Evolutionary conservation across 352 stramenopile species (phyloP).

Genomic region (Phytopythium montanum): DNA sequence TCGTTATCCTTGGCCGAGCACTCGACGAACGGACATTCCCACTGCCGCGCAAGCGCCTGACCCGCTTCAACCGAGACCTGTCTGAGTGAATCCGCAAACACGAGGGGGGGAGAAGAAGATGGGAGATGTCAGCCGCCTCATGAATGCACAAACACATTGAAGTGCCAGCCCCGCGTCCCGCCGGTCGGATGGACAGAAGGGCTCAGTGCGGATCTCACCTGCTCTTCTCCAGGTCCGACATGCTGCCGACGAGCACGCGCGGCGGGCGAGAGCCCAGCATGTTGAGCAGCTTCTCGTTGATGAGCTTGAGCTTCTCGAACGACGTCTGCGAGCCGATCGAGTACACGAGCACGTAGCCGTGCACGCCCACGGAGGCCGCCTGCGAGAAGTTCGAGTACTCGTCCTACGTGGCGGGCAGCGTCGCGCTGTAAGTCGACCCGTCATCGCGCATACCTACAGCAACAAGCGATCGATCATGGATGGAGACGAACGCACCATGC

Average conservation of each 20-base stretch:
- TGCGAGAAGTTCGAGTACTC: constrained; percentile 96
- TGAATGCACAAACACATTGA: constrained; percentile 6
- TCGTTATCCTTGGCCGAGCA: constrained; percentile 92
- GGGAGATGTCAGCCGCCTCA: neutral
- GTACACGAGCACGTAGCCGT: constrained; percentile 96
- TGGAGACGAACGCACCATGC: constrained; percentile 67
- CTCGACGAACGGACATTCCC: constrained; percentile 93
- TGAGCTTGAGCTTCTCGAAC: constrained; percentile 93
- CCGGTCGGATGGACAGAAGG: neutral
- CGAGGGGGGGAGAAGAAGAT: neutral
- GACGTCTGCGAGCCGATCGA: constrained; percentile 91
- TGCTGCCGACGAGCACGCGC: constrained; percentile 93
- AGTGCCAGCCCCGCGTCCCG: neutral
- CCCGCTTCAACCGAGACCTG: constrained; percentile 85
- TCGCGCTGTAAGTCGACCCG: neutral
- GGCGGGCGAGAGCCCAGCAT: constrained; percentile 91
- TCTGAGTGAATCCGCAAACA: constrained; percentile 25
- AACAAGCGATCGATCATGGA: neutral
- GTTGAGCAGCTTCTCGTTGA: constrained; percentile 95
- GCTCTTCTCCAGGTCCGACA: constrained; percentile 92
- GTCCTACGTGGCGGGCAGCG: constrained; percentile 49
- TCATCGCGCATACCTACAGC: no score
- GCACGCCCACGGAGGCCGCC: constrained; percentile 92
- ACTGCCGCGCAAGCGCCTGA: constrained; percentile 86
- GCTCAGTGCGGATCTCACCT: constrained; percentile 36